Conservation (phyloP, 2,329 filamentous ascomycete species). For the Botrytis paeoniae region DNA sequence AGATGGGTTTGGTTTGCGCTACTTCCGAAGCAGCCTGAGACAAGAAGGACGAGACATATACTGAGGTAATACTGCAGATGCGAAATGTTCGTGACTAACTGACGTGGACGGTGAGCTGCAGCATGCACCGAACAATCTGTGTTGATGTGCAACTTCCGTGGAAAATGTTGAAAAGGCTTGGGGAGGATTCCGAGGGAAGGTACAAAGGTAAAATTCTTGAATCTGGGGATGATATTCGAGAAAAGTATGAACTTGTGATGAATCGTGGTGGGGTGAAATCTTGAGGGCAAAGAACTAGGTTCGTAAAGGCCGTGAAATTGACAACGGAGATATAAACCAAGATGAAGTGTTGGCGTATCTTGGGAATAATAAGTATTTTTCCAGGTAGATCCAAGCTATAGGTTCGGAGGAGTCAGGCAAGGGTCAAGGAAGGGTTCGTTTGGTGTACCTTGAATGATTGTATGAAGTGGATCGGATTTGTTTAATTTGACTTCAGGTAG, state of each 20-base stretch:
- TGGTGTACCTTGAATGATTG: conserved; percentile 7
- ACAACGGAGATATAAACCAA: conserved; percentile 16
- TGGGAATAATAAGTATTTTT: conserved; percentile 11
- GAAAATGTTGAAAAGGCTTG: conserved; percentile 16
- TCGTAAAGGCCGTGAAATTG: conserved; percentile 7
- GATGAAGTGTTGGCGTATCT: conserved; percentile 10
- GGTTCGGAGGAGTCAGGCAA: conserved; percentile 12
- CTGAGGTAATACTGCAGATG: conserved; percentile 36
- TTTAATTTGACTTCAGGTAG: conserved; percentile 16
- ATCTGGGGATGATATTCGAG: conserved; percentile 9
- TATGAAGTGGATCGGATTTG: conserved; percentile 7
- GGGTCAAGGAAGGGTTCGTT: conserved; percentile 7
- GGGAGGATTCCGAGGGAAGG: conserved; percentile 11
- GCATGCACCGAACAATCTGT: conserved; percentile 24
- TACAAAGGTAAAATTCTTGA: conserved; percentile 11
- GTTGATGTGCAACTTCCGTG: conserved; percentile 29
- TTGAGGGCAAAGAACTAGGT: conserved; percentile 1
- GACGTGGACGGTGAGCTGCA: conserved; percentile 33
- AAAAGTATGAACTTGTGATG: conserved; percentile 1
- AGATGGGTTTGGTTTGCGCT: conserved; percentile 22
- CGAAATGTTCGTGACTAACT: conserved; percentile 31
- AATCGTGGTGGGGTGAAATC: conserved; percentile 11
- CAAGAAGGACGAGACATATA: conserved; percentile 30
- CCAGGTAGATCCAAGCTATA: conserved; percentile 1
- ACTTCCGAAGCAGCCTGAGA: conserved; percentile 28